phyloP scores from a whole-genome alignment of 1,284 basidiomycete genomes.

The Athelia sp. region DNA sequence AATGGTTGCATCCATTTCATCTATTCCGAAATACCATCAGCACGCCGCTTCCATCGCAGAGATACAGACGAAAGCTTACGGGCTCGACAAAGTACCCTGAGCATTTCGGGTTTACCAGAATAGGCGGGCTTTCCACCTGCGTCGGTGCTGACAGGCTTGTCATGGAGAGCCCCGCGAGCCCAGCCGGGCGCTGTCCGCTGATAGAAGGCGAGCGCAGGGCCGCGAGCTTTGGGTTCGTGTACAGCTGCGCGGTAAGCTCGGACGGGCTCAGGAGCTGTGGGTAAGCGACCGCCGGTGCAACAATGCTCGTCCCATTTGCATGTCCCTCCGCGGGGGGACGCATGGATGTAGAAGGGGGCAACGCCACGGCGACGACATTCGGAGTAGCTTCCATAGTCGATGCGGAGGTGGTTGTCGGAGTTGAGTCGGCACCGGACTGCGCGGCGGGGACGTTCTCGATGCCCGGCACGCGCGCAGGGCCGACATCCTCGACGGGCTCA shows the following conservation, averaged over 20 bases:
- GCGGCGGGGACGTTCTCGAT: too few relatives aligned
- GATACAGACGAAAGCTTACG: constrained; percentile 38
- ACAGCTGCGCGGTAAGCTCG: constrained; percentile 46
- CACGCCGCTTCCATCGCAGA: background rate
- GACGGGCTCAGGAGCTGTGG: constrained; percentile 27
- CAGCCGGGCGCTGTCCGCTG: constrained; percentile 6
- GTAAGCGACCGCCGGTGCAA: background rate
- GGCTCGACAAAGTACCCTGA: constrained; percentile 97
- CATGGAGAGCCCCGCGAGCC: background rate
- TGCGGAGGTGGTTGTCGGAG: too few relatives aligned
- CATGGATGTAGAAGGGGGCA: background rate
- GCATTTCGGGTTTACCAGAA: constrained; percentile 73
- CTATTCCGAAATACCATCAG: constrained; percentile 28
- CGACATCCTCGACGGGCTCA: too few relatives aligned
- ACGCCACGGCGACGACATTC: background rate
- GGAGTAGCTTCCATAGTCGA: background rate
- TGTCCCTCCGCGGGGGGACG: too few relatives aligned
- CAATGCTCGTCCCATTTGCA: too few relatives aligned
- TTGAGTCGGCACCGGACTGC: too few relatives aligned
- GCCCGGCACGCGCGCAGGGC: too few relatives aligned
- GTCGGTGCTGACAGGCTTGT: background rate
- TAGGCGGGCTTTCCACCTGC: constrained; percentile 49
- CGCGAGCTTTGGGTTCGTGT: constrained; percentile 49
- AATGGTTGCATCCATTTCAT: constrained; percentile 95
- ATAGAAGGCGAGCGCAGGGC: constrained; percentile 31